Evolutionary conservation across 2,329 filamentous ascomycete species (phyloP).

Genomic region (Alternaria brassicicola): DNA sequence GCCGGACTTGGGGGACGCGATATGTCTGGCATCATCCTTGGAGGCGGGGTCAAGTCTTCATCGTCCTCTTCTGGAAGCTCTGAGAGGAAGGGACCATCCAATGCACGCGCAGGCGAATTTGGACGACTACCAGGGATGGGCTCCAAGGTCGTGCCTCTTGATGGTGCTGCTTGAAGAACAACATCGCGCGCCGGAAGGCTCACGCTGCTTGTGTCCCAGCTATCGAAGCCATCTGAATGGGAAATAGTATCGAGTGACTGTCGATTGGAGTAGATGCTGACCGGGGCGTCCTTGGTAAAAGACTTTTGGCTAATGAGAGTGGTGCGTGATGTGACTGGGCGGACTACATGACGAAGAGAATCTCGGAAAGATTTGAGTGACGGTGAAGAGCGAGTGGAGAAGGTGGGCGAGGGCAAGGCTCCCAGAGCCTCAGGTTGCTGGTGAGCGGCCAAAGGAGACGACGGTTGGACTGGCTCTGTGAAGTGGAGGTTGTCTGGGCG

Average conservation of each 20-base stretch:
- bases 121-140: slow-evolving; percentile 73
- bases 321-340: slow-evolving; percentile 46
- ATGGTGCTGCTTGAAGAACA: slow-evolving; percentile 41
- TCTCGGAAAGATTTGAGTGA: slow-evolving; percentile 46
- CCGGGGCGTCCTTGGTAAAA: slow-evolving; percentile 35
- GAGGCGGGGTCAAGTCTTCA: slow-evolving; percentile 41
- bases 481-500: slow-evolving; percentile 34
- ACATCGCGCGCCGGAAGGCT: slow-evolving; percentile 65
- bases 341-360: slow-evolving; percentile 48
- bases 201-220: slow-evolving; percentile 74
- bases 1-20: slow-evolving; percentile 49
- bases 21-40: slow-evolving; percentile 40
- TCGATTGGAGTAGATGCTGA: slow-evolving; percentile 44
- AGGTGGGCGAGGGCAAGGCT: slow-evolving; percentile 45
- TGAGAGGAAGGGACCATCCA: slow-evolving; percentile 58
- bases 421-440: slow-evolving; percentile 13
- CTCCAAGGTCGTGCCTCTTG: slow-evolving; percentile 64
- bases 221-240: slow-evolving; percentile 68
- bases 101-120: slow-evolving; percentile 65
- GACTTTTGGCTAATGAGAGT: slow-evolving; percentile 44
- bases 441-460: slow-evolving; percentile 30
- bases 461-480: slow-evolving; percentile 30
- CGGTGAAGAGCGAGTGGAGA: slow-evolving; percentile 43
- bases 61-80: slow-evolving; percentile 34
- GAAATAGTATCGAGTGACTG: slow-evolving; percentile 46